Percentiles rank a stretch among this genome's conserved stretches.
phyloP scores from a whole-genome alignment of 192 early-diverging fungal species.

The Entrophospora sp. region DNA sequence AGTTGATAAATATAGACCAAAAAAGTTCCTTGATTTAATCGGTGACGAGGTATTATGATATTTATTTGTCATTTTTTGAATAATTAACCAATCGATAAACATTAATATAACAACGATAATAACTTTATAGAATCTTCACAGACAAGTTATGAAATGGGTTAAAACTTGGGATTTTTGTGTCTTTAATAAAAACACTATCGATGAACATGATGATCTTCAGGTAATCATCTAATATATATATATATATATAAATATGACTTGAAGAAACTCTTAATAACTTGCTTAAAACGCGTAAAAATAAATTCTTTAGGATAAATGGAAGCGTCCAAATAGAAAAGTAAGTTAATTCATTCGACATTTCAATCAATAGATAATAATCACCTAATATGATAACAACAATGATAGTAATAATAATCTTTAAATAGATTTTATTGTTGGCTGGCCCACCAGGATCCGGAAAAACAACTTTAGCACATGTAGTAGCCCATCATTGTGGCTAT shows the following conservation, averaged over 20 bases:
- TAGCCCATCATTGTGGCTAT: conserved; percentile 86
- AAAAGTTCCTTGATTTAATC: conserved; percentile 72
- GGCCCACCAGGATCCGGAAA: conserved; percentile 95
- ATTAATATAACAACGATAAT: background rate
- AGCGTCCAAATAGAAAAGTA: conserved; percentile 56
- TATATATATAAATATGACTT: background rate
- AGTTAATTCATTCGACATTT: background rate
- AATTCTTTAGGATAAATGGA: conserved; percentile 39
- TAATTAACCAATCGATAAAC: background rate
- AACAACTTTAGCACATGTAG: conserved; percentile 92
- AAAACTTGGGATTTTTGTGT: conserved; percentile 97
- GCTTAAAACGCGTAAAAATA: background rate
- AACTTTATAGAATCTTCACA: conserved; percentile 55
- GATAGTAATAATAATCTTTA: conserved; percentile 16
- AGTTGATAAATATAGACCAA: conserved; percentile 89
- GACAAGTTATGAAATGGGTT: conserved; percentile 87
- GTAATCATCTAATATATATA: background rate
- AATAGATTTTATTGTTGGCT: conserved; percentile 57
- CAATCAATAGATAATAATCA: conserved; percentile 2
- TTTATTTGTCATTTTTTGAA: background rate
- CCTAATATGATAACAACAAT: too few relatives aligned
- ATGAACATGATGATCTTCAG: background rate
- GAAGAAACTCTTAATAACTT: background rate
- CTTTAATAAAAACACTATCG: conserved; percentile 44
- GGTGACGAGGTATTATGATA: conserved; percentile 66